Evolutionary conservation across 345 rosid species (phyloP), one percentile per base, ranked within the genome.

Genomic region (Psidium guajava): DNA sequence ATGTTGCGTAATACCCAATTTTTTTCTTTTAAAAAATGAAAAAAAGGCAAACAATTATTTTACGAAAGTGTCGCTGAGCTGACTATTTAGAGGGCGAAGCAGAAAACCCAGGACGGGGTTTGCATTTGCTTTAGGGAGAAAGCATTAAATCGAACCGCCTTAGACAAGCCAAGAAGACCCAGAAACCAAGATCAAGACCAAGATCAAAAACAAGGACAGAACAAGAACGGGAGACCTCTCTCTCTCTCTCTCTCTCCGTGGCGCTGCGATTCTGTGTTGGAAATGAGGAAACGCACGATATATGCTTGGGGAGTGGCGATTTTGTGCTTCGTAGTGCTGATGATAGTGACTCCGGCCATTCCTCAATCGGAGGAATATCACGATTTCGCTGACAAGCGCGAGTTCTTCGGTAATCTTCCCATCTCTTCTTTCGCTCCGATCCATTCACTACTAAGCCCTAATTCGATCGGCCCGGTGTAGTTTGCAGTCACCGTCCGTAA

Each of bases 301-400:
- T 93, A 21, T 89, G 88, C 93, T 74, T 95, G 95, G 97, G 92
- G 89, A 73, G 94, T 92, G 8, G 94, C 99, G 83, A 86, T 91
- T 57, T 22, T 93, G 12, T 91, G 92, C 91, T 97, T 97, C 91
- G 20, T 93, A 0, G 93, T 95, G 57, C 89, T 97, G 52, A 97
- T 97, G 99, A 82, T 95, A 89, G 96, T 95, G 83, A 95, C 99
- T 86, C 98, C 99, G 3, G 74, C 89, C 27, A 95, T 97, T 44
- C 98, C 98, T 87, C 98, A 97, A 82, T 89, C 95, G 84, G 91
- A 95, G 85, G 93, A 86, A 52, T 95, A 95, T 89, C 99, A 97
- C 85, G 92, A 95, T 88, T 97, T 97, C 88, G 99, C 99, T 75
- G 98, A 97, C 88, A 88, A 95, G 81, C 99, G 98, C 87, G 49